A percentile compares a stretch with the other conserved stretches of the same genome.
These are phyloP conservation scores for Oryza officinalis DNA, from an alignment of 176 grass and related monocot genomes.

Conservation along the genomic window DNA sequence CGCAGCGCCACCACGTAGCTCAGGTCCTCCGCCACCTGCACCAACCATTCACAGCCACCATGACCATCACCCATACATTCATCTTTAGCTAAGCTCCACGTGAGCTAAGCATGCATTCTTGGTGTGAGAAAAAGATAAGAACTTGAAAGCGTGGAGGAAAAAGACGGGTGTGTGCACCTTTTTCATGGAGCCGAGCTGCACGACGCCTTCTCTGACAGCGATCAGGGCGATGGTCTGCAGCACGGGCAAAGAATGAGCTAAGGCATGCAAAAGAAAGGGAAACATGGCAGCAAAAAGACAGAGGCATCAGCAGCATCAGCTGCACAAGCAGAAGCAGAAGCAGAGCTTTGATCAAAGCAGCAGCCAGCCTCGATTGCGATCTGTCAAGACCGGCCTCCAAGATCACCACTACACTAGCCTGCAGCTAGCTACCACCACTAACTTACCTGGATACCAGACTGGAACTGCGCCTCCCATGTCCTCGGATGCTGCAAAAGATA, in stretches of 20 bases:
- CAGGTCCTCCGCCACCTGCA: slow-evolving; percentile 82
- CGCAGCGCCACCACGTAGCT: slow-evolving; percentile 87
- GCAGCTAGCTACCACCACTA: slow-evolving; percentile 13
- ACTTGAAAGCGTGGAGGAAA: slow-evolving; percentile 12
- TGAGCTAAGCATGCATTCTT: slow-evolving; percentile 4
- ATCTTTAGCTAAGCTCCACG: not conserved
- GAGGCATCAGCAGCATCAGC: not conserved
- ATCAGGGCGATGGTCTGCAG: slow-evolving; percentile 94
- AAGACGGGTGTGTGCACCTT: slow-evolving; percentile 59
- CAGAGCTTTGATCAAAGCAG: slow-evolving; percentile 33
- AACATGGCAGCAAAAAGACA: slow-evolving; percentile 16
- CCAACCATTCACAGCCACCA: not conserved
- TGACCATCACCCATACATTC: not conserved
- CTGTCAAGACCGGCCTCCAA: slow-evolving; percentile 38
- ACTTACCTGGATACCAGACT: slow-evolving; percentile 82
- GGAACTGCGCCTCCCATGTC: slow-evolving; percentile 99
- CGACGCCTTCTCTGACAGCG: slow-evolving; percentile 92
- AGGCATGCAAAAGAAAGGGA: not conserved
- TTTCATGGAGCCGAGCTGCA: slow-evolving; percentile 91
- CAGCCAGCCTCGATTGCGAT: slow-evolving; percentile 36
- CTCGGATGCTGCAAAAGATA: slow-evolving; percentile 70
- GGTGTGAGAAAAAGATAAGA: not conserved
- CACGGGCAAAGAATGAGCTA: slow-evolving; percentile 13
- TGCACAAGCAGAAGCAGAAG: not conserved
- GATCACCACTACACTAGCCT: no score